phyloP scores from a whole-genome alignment of 176 grass and related monocot genomes.

The Tuctoria greenei region DNA sequence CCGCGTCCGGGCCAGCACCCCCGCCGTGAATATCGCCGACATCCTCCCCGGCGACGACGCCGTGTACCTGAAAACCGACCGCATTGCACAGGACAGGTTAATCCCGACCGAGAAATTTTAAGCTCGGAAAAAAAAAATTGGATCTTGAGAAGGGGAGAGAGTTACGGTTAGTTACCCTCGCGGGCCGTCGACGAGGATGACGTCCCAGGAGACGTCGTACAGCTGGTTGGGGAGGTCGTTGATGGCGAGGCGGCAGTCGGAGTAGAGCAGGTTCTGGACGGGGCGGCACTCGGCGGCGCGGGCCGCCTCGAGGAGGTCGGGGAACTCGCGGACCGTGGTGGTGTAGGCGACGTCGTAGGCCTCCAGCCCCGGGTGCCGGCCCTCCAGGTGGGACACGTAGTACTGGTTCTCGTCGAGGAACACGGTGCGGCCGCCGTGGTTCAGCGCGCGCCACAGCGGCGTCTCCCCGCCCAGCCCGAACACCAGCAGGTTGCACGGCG shows the following conservation, averaged over 20 bases:
- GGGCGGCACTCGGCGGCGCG: conserved; percentile 74
- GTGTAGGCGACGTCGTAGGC: conserved; percentile 91
- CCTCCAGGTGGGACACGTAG: conserved; percentile 90
- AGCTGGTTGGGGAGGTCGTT: conserved; percentile 94
- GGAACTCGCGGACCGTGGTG: conserved; percentile 74
- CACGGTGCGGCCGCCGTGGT: conserved; percentile 84
- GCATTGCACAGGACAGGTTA: neutral
- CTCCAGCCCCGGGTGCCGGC: conserved; percentile 71
- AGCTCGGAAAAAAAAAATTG: neutral
- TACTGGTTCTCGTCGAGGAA: conserved; percentile 99
- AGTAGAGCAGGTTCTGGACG: conserved; percentile 93
- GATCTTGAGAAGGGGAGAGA: neutral
- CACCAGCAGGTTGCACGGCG: conserved; percentile 83
- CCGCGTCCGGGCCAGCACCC: conserved; percentile 65
- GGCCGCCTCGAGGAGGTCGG: conserved; percentile 66
- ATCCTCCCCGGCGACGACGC: conserved; percentile 75
- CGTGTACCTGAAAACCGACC: conserved; percentile 42
- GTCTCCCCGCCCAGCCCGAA: conserved; percentile 88
- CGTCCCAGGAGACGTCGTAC: conserved; percentile 85
- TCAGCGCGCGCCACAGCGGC: conserved; percentile 91
- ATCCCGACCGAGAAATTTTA: neutral
- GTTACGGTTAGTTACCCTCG: conserved; percentile 31
- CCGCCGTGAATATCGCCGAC: conserved; percentile 85
- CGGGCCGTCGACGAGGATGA: conserved; percentile 93
- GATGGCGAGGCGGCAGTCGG: conserved; percentile 88